Evolutionary conservation across 139 green algal species (phyloP).

Genomic region (Chlorella vulgaris): DNA sequence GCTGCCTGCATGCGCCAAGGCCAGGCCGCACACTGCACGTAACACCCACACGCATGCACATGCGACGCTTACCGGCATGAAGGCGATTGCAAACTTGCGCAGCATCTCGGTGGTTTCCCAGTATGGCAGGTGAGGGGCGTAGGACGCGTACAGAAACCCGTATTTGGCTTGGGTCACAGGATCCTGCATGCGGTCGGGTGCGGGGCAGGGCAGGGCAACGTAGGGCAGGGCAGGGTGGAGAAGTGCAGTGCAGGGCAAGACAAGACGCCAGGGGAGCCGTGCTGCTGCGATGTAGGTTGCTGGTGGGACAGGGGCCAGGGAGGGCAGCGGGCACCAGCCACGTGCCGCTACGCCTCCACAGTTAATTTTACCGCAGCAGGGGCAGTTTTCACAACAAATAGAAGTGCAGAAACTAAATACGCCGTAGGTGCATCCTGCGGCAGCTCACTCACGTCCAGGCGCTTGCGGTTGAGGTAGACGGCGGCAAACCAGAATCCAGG

Average conservation of each 20-base stretch:
- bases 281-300: too few species aligned
- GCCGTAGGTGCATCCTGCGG: too few species aligned
- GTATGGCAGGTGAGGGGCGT: conserved; percentile 30
- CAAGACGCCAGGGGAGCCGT: neutral
- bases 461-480: conserved; percentile 34
- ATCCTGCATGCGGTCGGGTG: conserved; percentile 38
- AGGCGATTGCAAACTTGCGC: conserved; percentile 49
- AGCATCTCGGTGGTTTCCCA: conserved; percentile 56
- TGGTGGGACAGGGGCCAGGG: too few species aligned
- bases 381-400: too few species aligned
- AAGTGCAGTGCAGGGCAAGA: neutral
- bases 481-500: conserved; percentile 42
- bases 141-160: conserved; percentile 56
- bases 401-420: too few species aligned
- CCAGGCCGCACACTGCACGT: too few species aligned
- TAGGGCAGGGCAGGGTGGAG: neutral
- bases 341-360: too few species aligned
- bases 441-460: conserved; percentile 39
- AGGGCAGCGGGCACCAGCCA: too few species aligned
- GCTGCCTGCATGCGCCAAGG: too few species aligned
- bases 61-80: conserved; percentile 39
- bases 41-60: neutral
- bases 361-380: too few species aligned
- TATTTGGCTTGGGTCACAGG: conserved; percentile 23
- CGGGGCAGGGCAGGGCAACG: too few species aligned